Base-by-base conservation (phyloP, 345 rosid species). In the Kernera saxatilis region DNA sequence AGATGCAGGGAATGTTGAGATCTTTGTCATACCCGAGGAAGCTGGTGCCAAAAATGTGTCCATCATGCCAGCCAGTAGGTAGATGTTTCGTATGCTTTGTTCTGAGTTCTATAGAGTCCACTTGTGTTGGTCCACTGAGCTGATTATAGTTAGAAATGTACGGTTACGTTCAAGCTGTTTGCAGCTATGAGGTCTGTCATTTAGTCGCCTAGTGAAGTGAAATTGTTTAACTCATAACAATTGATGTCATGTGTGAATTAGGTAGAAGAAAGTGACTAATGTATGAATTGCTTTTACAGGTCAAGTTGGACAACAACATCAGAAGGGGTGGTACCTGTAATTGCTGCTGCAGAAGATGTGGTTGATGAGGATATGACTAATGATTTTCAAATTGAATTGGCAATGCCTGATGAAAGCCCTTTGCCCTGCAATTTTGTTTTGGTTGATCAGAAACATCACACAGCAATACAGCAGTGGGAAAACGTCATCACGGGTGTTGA, bases 401-500 rank as follows among this genome's bases (percentile, higher is more conserved):
- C 59, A 8, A 72, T 83, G 64, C 75, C 72, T 12, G 69, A 75
- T 8, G 89, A 78, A 39, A 74, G 64, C 64, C 87, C 90, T 12
- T 21, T 84, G 10, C 66, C 81, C 2, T 80, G 83, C 64, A 41
- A 69, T 57, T 84, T 76, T 22, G 82, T 22, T 43, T 81, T 48
- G 77, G 62, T 36, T 30, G 89, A 85, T 43, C 90, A 82, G 23
- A 79, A 79, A 39, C 89, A 83, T 60, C 75, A 67, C 32, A 86
- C 80, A 71, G 91, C 92, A 8, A 86, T 88, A n/a, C 81, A 67
- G 48, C 89, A 85, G 65, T 93, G 98, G 97, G 97, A 87, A 68
- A 91, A 86, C 78, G 82, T 85, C 30, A 91, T 93, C 15, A 93
- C 96, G 1, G 97, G 98, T 14, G 88, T 91, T 18, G 94, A 88